Percentiles rank a stretch among this genome's conserved stretches.
Evolutionary conservation across 768 basidiomycete genomes (phyloP).

Genomic region (Tricholoma sp.): DNA sequence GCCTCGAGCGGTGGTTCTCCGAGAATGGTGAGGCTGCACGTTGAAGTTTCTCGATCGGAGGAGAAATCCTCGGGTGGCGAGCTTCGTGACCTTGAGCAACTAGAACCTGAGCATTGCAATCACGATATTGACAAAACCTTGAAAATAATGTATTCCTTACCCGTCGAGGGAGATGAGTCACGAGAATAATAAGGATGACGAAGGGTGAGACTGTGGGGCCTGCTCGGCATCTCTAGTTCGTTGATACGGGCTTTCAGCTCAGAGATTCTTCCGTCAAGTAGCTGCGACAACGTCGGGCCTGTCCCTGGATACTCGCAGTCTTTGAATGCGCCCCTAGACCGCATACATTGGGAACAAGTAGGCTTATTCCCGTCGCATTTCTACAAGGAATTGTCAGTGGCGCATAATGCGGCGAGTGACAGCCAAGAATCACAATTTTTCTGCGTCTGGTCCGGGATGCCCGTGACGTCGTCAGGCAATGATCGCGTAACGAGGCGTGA

Average conservation of each 20-base stretch:
- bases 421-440: conserved; percentile 36
- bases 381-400: conserved; percentile 21
- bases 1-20: background rate
- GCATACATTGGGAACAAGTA: conserved; percentile 44
- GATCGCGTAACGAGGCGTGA: no score
- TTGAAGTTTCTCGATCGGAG: background rate
- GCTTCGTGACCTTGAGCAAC: background rate
- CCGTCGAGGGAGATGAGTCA: background rate
- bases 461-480: background rate
- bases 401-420: background rate
- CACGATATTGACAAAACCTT: background rate
- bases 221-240: conserved; percentile 31
- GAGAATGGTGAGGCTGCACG: background rate
- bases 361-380: conserved; percentile 51
- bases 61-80: background rate
- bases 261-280: conserved; percentile 42
- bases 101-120: background rate
- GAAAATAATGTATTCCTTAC: background rate
- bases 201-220: conserved; percentile 3
- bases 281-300: conserved; percentile 38
- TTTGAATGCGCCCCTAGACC: conserved; percentile 33
- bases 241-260: conserved; percentile 38
- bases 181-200: conserved; percentile 13
- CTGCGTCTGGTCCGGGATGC: no score
- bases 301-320: conserved; percentile 54